Evolutionary conservation across 805 yeast species (phyloP).

Genomic region (Candida sithepensis): DNA sequence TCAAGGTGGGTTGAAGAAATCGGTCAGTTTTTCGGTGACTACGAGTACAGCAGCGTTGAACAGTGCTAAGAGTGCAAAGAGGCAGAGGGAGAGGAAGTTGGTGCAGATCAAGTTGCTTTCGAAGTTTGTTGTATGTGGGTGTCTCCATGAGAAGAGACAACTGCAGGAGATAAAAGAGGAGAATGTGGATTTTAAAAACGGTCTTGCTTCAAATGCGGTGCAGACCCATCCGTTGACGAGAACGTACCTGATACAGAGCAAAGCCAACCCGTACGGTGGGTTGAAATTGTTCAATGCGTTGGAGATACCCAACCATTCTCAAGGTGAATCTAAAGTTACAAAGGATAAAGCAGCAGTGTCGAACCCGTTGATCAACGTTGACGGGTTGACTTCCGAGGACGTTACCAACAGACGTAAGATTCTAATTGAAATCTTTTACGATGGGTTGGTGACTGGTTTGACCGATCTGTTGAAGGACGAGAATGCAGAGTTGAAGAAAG

Average conservation of each 20-base stretch:
- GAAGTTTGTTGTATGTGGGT: conserved; percentile 24
- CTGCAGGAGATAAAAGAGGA: conserved; percentile 1
- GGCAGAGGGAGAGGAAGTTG: conserved; percentile 31
- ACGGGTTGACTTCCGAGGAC: conserved; percentile 57
- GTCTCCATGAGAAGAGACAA: conserved; percentile 18
- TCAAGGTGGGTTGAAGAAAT: conserved; percentile 12
- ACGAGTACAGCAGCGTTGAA: conserved; percentile 18
- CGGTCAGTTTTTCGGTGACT: conserved; percentile 25
- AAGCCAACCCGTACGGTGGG: conserved; percentile 62
- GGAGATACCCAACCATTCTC: conserved; percentile 21
- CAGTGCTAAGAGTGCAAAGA: conserved; percentile 24
- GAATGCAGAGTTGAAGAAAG: conserved; percentile 16
- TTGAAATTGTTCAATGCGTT: conserved; percentile 51
- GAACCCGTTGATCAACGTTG: conserved; percentile 33
- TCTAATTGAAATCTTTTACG: conserved; percentile 48
- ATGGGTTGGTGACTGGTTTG: conserved; percentile 48
- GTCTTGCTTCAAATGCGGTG: no score
- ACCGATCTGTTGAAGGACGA: conserved; percentile 55
- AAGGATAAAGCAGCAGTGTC: neutral
- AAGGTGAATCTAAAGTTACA: neutral
- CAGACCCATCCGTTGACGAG: conserved; percentile 45
- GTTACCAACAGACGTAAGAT: conserved; percentile 49
- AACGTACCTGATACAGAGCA: conserved; percentile 50
- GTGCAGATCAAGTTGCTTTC: conserved; percentile 40
- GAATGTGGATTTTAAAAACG: no score